A percentile compares a stretch with the other conserved stretches of the same genome.
phyloP scores from a whole-genome alignment of 2,329 filamentous ascomycete species.

The Rasamsonia emersonii region DNA sequence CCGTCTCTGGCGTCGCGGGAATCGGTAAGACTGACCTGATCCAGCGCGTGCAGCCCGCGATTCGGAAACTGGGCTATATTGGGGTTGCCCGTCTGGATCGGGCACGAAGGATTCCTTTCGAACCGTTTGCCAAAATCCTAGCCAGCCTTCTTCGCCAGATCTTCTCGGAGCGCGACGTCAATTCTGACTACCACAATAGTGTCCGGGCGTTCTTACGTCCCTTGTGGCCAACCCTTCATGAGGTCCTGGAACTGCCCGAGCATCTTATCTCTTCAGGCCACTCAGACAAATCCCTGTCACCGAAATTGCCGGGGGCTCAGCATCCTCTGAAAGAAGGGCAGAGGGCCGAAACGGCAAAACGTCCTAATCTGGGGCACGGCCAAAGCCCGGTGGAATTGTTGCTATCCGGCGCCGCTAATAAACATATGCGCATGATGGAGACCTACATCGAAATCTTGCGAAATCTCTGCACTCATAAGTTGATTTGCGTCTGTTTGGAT shows the following conservation, averaged over 20 bases:
- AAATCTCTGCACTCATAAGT: constrained; percentile 71
- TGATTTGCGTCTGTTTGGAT: constrained; percentile 82
- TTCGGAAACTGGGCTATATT: constrained; percentile 52
- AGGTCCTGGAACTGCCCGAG: constrained; percentile 56
- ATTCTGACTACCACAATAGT: constrained; percentile 52
- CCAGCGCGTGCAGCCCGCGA: constrained; percentile 48
- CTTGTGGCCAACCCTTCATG: constrained; percentile 50
- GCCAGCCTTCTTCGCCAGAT: constrained; percentile 55
- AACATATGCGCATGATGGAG: constrained; percentile 68
- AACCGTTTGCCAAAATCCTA: constrained; percentile 53
- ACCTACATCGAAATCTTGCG: constrained; percentile 80
- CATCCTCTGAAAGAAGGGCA: constrained; percentile 22
- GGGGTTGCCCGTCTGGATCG: constrained; percentile 53
- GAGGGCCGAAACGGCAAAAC: constrained; percentile 22
- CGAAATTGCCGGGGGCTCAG: constrained; percentile 19
- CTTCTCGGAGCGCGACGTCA: constrained; percentile 56
- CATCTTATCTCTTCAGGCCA: constrained; percentile 46
- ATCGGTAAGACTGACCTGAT: constrained; percentile 54
- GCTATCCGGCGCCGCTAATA: constrained; percentile 29
- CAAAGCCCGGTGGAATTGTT: constrained; percentile 31
- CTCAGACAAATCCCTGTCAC: constrained; percentile 25
- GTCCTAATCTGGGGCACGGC: constrained; percentile 26
- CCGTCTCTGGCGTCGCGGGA: constrained; percentile 48
- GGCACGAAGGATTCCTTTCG: constrained; percentile 51
- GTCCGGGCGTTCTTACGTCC: constrained; percentile 48